These are phyloP conservation scores for Samsoniella hepiali DNA, from an alignment of 2,329 filamentous ascomycete species.

Conservation along the genomic window DNA sequence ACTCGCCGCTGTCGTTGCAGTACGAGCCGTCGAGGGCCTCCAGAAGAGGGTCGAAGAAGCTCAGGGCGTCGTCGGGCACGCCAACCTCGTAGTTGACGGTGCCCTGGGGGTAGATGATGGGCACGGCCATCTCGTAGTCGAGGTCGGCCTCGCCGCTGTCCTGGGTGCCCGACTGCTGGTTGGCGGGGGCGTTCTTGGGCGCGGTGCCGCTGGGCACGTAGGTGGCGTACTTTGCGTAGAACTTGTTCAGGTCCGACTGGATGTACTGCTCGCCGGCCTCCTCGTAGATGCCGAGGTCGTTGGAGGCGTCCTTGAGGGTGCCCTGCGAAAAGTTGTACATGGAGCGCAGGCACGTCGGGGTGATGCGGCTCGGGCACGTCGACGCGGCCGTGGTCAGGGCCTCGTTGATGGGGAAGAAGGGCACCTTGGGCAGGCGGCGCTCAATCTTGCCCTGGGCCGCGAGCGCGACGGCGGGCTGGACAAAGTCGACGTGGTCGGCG, in stretches of 20 bases:
- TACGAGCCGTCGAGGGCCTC: slow-evolving; percentile 53
- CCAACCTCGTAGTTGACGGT: slow-evolving; percentile 37
- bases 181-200: slow-evolving; percentile 32
- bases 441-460: not conserved
- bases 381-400: slow-evolving; percentile 35
- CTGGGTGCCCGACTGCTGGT: slow-evolving; percentile 22
- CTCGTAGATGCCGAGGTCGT: slow-evolving; percentile 42
- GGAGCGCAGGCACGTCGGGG: not conserved
- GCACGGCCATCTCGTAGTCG: slow-evolving; percentile 48
- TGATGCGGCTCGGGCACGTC: not conserved
- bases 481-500: slow-evolving; percentile 37
- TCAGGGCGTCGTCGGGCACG: slow-evolving; percentile 23
- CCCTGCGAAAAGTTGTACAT: slow-evolving; percentile 48
- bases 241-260: slow-evolving; percentile 38
- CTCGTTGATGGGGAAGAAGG: not conserved
- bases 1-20: slow-evolving; percentile 48
- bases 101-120: slow-evolving; percentile 50
- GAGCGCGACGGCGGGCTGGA: slow-evolving; percentile 36
- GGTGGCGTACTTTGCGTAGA: slow-evolving; percentile 33
- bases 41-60: slow-evolving; percentile 44
- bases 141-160: slow-evolving; percentile 43
- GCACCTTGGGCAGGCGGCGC: slow-evolving; percentile 20
- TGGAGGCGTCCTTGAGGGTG: slow-evolving; percentile 33
- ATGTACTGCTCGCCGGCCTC: slow-evolving; percentile 39
- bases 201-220: slow-evolving; percentile 36